Base-by-base conservation (phyloP, 2,329 filamentous ascomycete species). In the Talaromyces albobiverticillius region DNA sequence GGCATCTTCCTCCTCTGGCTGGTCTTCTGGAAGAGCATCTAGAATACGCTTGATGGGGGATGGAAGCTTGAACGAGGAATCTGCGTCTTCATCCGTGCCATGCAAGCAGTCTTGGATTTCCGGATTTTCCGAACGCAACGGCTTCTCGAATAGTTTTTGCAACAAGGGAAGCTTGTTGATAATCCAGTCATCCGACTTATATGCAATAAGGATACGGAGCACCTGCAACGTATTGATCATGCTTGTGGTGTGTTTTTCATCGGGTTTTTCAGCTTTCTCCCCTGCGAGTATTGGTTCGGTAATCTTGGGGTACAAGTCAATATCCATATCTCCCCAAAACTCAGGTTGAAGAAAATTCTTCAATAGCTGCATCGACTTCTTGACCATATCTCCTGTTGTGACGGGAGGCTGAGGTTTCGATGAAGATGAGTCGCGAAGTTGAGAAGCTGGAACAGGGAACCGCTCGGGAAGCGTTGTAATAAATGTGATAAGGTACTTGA, bases 141-240 rank as follows among this genome's bases (percentile, higher is more conserved):
- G 85, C 74, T 95, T 96, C 59, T 96, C 92, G 13, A 97, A 74
- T 11, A 97, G 83, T 67, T 90, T 95, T 69, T 96, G 90, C 25
- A 97, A 80, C 25, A 85, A 78, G 0, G 86, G 73, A 62, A 95
- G 82, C 60, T 90, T 89, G 63, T 85, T 84, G 50, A 91, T 75
- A 34, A 97, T 86, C 94, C 94, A 99, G 3, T 96, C 90, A 64
- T 96, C 87, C 0, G 89, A 79, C 71, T 96, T 95, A 59, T 87
- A 86, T 63, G 94, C 90, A 56, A 97, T 79, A 46, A 99, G 85
- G 56, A 96, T 88, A 46, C 93, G 89, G 57, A 99, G 79, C 38
- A 97, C 89, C 68, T 97, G 92, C 13, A 99, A 80, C 1, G 92
- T 91, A 68, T 99, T 99, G 73, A 99, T 85, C 72, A 96, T 93